Evolutionary conservation across 192 early-diverging fungal species (phyloP).

Genomic region (Dimargaris xerosporica): DNA sequence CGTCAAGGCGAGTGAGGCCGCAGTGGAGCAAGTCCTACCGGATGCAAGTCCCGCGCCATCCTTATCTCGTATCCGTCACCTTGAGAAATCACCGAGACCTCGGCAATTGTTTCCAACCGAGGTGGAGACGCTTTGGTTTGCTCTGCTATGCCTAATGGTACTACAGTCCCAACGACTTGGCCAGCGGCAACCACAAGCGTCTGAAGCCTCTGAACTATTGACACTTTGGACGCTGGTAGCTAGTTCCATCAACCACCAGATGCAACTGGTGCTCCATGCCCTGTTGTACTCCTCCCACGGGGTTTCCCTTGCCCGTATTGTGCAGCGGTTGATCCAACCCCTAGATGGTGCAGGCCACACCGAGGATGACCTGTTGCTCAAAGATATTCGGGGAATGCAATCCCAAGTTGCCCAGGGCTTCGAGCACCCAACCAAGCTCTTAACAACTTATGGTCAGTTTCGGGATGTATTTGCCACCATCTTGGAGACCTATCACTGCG

Average conservation of each 20-base stretch:
- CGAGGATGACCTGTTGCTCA: background rate
- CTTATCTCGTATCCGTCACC: background rate
- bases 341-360: background rate
- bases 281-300: slow-evolving; percentile 1
- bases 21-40: background rate
- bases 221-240: background rate
- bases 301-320: background rate
- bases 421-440: background rate
- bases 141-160: slow-evolving; percentile 4
- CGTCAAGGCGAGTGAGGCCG: background rate
- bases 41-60: background rate
- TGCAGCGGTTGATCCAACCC: background rate
- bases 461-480: slow-evolving; percentile 3
- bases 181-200: background rate
- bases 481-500: slow-evolving; percentile 9
- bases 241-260: background rate
- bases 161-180: background rate
- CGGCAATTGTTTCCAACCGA: background rate
- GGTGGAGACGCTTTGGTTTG: background rate
- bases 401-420: background rate
- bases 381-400: background rate
- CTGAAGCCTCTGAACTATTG: background rate
- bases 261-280: background rate
- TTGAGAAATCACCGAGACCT: background rate
- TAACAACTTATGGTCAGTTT: slow-evolving; percentile 7